Percentiles rank a stretch among this genome's conserved stretches.
Conservation (phyloP, 1,284 basidiomycete species). For the Trichosporon sp. region DNA sequence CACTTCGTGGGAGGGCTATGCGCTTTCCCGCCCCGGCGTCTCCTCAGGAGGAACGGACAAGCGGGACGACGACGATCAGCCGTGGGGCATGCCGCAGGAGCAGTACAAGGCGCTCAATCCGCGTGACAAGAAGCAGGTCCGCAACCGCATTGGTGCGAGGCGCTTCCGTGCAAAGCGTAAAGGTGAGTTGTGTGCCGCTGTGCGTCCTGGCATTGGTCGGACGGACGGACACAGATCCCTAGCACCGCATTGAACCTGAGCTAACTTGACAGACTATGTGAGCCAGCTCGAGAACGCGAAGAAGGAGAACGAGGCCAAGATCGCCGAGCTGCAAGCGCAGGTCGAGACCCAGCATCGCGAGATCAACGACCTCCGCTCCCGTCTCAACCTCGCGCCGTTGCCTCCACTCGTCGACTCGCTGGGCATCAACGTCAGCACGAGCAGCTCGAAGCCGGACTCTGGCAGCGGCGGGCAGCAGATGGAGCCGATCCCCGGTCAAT, state of each 20-base stretch:
- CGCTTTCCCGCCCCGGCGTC: not conserved
- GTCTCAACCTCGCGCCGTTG: slow-evolving; percentile 23
- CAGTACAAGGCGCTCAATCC: slow-evolving; percentile 43
- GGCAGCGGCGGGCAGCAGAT: not conserved
- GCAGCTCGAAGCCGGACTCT: not conserved
- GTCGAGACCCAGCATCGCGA: slow-evolving; percentile 27
- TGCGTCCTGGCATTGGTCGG: not conserved
- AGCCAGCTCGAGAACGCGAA: slow-evolving; percentile 16
- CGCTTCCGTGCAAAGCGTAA: slow-evolving; percentile 46
- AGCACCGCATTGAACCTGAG: not conserved
- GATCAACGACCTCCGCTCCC: slow-evolving; percentile 33
- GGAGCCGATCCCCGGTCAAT: not conserved
- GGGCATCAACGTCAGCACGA: not conserved
- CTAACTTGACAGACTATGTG: slow-evolving; percentile 16
- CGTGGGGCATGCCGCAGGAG: slow-evolving; percentile 47
- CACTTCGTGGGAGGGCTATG: slow-evolving; percentile 13
- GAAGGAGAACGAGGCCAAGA: slow-evolving; percentile 28
- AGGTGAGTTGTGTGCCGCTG: slow-evolving; percentile 26
- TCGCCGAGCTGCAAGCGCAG: slow-evolving; percentile 22
- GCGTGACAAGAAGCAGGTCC: slow-evolving; percentile 45
- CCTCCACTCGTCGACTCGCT: slow-evolving; percentile 11
- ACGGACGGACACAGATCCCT: not conserved
- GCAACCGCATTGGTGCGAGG: slow-evolving; percentile 43
- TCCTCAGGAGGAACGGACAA: slow-evolving; percentile 9
- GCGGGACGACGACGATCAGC: slow-evolving; percentile 29